These are phyloP conservation scores for Fennellomyces sp. DNA, from an alignment of 371 early-diverging fungal genomes.

Conservation along the genomic window DNA sequence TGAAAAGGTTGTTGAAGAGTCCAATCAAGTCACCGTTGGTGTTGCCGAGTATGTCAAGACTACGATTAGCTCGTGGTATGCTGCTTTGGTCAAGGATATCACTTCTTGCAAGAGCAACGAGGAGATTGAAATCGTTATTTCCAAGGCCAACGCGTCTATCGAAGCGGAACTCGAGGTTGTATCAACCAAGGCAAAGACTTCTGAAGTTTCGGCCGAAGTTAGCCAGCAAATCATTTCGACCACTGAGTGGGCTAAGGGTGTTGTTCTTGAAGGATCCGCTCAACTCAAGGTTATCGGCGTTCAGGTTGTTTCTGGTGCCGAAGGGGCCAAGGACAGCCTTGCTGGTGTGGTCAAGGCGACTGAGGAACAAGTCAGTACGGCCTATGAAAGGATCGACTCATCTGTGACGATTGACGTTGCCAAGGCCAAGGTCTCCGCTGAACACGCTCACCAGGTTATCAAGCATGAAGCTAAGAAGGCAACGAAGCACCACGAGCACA, in stretches of 20 bases:
- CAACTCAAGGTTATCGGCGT: slow-evolving; percentile 14
- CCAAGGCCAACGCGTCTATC: slow-evolving; percentile 18
- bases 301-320: slow-evolving; percentile 1
- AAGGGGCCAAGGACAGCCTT: slow-evolving; percentile 18
- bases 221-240: slow-evolving; percentile 3
- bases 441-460: background rate
- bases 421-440: background rate
- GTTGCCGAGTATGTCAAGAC: slow-evolving; percentile 22
- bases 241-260: slow-evolving; percentile 13
- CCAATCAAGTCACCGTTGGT: slow-evolving; percentile 16
- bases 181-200: background rate
- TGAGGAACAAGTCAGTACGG: slow-evolving; percentile 27
- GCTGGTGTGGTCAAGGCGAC: slow-evolving; percentile 24
- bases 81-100: slow-evolving; percentile 27
- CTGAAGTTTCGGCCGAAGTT: background rate
- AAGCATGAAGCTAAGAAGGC: background rate
- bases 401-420: slow-evolving; percentile 3
- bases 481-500: background rate
- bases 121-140: slow-evolving; percentile 36
- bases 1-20: background rate
- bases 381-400: slow-evolving; percentile 10
- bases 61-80: slow-evolving; percentile 35
- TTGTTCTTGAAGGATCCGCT: slow-evolving; percentile 7
- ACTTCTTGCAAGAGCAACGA: slow-evolving; percentile 21
- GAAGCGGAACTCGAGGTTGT: background rate